Percentiles rank a stretch among this genome's conserved stretches.
phyloP scores from a whole-genome alignment of 148 eudicot species.

The Heliamphora exappendiculata region DNA sequence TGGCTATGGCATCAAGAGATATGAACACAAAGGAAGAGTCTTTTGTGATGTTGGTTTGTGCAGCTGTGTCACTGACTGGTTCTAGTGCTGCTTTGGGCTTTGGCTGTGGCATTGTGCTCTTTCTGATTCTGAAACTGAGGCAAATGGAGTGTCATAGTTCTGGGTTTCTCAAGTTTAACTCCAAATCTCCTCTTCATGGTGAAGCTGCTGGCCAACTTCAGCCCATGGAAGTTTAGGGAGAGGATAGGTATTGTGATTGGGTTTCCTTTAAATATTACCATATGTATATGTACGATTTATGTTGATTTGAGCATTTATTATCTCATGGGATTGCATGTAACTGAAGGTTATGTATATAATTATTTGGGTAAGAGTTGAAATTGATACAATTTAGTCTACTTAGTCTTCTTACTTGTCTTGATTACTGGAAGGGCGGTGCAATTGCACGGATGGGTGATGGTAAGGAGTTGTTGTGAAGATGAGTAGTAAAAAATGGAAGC shows the following conservation, averaged over 20 bases:
- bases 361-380: not conserved
- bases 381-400: not conserved
- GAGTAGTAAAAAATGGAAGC: too few relatives aligned
- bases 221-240: constrained; percentile 9
- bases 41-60: constrained; percentile 54
- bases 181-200: constrained; percentile 10
- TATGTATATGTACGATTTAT: not conserved
- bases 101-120: constrained; percentile 41
- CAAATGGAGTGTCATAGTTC: constrained; percentile 25
- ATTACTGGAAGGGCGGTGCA: not conserved
- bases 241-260: not conserved
- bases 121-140: constrained; percentile 41
- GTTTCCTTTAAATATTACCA: not conserved
- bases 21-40: constrained; percentile 50
- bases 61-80: constrained; percentile 55
- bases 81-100: constrained; percentile 57
- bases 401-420: too few relatives aligned
- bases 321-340: not conserved
- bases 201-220: constrained; percentile 11
- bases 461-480: too few relatives aligned
- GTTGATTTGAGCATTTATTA: not conserved
- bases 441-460: not conserved
- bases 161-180: not conserved
- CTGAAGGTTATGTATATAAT: not conserved
- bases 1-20: constrained; percentile 56